phyloP scores from a whole-genome alignment of 2,329 filamentous ascomycete genomes.

The Ophiostoma piceae region DNA sequence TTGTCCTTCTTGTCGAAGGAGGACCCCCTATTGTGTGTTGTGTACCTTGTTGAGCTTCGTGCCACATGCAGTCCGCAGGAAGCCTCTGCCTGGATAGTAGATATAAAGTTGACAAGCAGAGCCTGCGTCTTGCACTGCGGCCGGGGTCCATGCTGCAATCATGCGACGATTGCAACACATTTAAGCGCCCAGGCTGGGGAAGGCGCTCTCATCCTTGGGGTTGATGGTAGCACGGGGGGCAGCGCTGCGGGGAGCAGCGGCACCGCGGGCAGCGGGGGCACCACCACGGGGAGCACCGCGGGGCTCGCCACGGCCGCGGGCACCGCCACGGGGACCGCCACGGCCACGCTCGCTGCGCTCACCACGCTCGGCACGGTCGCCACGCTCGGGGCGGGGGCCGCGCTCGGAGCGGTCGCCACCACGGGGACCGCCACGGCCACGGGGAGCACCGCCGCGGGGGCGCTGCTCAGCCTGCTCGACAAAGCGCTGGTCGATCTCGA shows the following conservation, averaged over 20 bases:
- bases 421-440: constrained; percentile 41
- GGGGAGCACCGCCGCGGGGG: constrained; percentile 47
- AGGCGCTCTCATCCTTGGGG: constrained; percentile 53
- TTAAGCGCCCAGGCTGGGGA: constrained; percentile 54
- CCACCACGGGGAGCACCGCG: constrained; percentile 39
- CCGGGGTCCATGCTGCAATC: constrained; percentile 18
- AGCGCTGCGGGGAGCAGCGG: constrained; percentile 30
- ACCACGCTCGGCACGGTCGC: constrained; percentile 40
- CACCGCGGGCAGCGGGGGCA: constrained; percentile 32
- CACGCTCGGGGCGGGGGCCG: constrained; percentile 38
- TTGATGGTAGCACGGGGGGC: constrained; percentile 48
- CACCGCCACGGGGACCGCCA: constrained; percentile 40
- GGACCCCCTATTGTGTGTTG: constrained; percentile 14
- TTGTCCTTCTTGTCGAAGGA: constrained; percentile 16
- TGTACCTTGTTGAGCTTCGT: constrained; percentile 13
- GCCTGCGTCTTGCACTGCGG: not conserved
- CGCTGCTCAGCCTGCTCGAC: constrained; percentile 68
- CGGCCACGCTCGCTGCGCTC: constrained; percentile 44
- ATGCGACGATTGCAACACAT: constrained; percentile 17
- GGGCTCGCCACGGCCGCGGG: constrained; percentile 38
- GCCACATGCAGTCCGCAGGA: constrained; percentile 1
- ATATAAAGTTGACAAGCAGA: not conserved
- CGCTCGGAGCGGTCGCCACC: constrained; percentile 44
- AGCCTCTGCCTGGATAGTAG: not conserved
- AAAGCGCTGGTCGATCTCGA: constrained; percentile 84